Conservation (phyloP, 169 alveolate genomes). For the Eimeria mitis region DNA sequence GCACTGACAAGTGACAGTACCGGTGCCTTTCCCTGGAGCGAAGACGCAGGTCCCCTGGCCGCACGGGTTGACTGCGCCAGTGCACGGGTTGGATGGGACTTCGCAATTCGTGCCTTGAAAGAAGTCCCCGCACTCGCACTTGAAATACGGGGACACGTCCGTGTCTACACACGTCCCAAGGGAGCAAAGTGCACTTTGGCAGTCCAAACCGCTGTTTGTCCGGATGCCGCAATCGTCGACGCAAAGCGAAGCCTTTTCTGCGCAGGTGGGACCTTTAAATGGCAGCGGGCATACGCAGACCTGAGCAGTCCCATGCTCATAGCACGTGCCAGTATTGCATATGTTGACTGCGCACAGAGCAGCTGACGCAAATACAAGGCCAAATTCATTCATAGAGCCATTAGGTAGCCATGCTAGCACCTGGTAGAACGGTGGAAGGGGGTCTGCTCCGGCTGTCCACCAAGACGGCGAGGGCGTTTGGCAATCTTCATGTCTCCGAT, state of each 20-base stretch:
- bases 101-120: constrained; percentile 75
- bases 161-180: constrained; percentile 68
- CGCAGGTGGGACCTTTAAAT: constrained; percentile 54
- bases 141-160: constrained; percentile 62
- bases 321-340: constrained; percentile 72
- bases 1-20: constrained; percentile 79
- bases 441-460: not conserved
- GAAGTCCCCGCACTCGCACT: constrained; percentile 81
- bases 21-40: constrained; percentile 78
- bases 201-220: constrained; percentile 32
- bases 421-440: not conserved
- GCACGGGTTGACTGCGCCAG: constrained; percentile 76
- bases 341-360: constrained; percentile 33
- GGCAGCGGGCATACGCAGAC: constrained; percentile 75
- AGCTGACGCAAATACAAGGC: constrained; percentile 21
- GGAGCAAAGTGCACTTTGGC: constrained; percentile 74
- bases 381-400: not conserved
- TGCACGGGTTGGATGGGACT: constrained; percentile 76
- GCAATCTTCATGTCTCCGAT: not conserved
- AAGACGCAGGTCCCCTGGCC: constrained; percentile 78
- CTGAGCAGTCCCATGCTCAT: constrained; percentile 39
- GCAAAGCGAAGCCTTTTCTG: constrained; percentile 64
- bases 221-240: constrained; percentile 75
- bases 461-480: not conserved
- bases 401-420: not conserved